Base-by-base conservation (phyloP, 805 yeast genomes). In the Spathaspora passalidarum region DNA sequence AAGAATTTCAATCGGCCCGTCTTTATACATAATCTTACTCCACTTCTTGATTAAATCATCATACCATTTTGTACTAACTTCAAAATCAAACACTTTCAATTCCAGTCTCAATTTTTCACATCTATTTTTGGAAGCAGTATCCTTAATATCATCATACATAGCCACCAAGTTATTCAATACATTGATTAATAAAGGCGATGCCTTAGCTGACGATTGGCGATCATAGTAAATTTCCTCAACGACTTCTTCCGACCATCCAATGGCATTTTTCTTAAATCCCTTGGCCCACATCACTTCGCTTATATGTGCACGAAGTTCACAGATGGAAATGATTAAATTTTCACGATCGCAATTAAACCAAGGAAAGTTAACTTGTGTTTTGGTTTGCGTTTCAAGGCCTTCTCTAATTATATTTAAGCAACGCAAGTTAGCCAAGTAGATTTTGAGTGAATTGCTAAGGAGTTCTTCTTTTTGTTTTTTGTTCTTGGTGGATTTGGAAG, bases 211-310 rank as follows among this genome's bases (percentile, higher is more conserved):
- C 26, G 58, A 54, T 36, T 59, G 55, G 51, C 62, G 62, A 42
- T 57, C 61, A 45, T 57, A 60, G 50, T 62, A 71, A 23, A 65
- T 55, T 18, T 65, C 66, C 40, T 67, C 72, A 6, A 72, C 56
- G 3, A 70, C 66, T 46, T 72, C 73, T 50, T 72, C 75, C 13
- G 64, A 61, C 76, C 76, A 70, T 2, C 68, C 55, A 35, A 68
- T 59, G 19, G 76, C 74, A 43, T 66, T 64, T 46, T 63, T 55
- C 46, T 62, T 61, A 52, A 52, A 65, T 5, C 74, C 74, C 49
- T 59, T 62, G 6, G 66, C 66, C 75, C 75, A 72, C 57, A 71
- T 60, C 13, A 72, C 56, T 51, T 72, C 76, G 45, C 72, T 58
- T 16, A 72, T 55, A 49, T 72, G 75, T 4, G 72, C 66, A 47